phyloP scores from a whole-genome alignment of 306 rosid species.

The Purshia tridentata region DNA sequence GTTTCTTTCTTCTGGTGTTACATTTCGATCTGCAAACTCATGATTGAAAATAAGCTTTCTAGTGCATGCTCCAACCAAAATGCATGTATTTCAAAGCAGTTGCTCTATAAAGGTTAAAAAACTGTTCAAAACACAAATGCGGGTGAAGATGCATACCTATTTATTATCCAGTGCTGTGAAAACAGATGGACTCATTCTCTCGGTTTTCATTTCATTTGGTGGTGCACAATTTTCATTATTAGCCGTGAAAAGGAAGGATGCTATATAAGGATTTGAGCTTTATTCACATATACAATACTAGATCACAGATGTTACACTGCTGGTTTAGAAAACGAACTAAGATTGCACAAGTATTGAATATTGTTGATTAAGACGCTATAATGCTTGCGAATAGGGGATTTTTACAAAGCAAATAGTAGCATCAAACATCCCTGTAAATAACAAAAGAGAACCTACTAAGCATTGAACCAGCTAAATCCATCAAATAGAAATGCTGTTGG shows the following conservation, averaged over 20 bases:
- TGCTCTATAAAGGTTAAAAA: neutral
- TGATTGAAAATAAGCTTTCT: neutral
- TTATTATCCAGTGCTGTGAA: neutral
- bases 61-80: neutral
- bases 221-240: neutral
- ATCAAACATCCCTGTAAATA: neutral
- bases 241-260: neutral
- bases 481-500: slow-evolving; percentile 86
- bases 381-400: neutral
- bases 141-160: neutral
- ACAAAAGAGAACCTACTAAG: slow-evolving; percentile 10
- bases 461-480: neutral
- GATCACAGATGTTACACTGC: neutral
- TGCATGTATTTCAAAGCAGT: neutral
- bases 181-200: neutral
- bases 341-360: neutral
- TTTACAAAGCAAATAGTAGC: neutral
- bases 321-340: neutral
- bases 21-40: neutral
- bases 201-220: neutral
- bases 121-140: neutral
- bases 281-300: neutral
- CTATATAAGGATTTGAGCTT: neutral
- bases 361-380: neutral
- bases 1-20: neutral